Base-by-base conservation (phyloP, 2,329 filamentous ascomycete species). In the Pseudogymnoascus sp. region DNA sequence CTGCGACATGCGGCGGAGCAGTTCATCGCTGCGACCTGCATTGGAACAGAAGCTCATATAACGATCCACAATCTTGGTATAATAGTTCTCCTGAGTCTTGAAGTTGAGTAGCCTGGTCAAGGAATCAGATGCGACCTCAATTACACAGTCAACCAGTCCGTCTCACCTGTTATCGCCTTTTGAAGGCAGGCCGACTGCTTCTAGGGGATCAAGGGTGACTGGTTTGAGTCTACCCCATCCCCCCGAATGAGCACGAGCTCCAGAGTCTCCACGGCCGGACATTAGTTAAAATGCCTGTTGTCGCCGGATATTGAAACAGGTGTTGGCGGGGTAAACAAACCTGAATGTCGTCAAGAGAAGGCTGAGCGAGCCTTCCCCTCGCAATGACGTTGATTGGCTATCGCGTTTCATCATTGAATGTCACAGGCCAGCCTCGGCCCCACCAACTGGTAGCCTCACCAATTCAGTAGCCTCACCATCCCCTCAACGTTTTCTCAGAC, bases 1-100 rank as follows among this genome's bases (percentile, higher is more conserved):
- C 1, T 85, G 85, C 1, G 87, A 83, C 71, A 96, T 92, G 61
- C 89, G 87, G 58, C 82, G 80, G 63, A 92, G 84, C 26, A 97
- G 83, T 67, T 88, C 85, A 66, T 89, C 85, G 60, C 86, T 81
- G 70, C 88, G 84, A 61, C 86, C 83, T 13, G 85, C 84, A 36
- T 86, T 81, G 58, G 89, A 89, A 78, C 92, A 96, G 73, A 96
- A 95, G 65, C 85, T 84, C 83, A 96, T 88, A 76, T 96, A 97
- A 58, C 91, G 85, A 71, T 93, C 87, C 63, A 92, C 85, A 68
- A 97, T 95, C 71, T 87, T 90, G 71, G 86, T 86, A 75, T 93
- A 96, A 77, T 93, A 97, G 60, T 79, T 79, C 73, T 96, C 89
- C 75, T 97, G 93, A 6, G 83, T 83, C 75, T 89, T 90, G 74